These are phyloP conservation scores for Erodium moschatum DNA, from an alignment of 441 rosid species.

Conservation along the genomic window DNA sequence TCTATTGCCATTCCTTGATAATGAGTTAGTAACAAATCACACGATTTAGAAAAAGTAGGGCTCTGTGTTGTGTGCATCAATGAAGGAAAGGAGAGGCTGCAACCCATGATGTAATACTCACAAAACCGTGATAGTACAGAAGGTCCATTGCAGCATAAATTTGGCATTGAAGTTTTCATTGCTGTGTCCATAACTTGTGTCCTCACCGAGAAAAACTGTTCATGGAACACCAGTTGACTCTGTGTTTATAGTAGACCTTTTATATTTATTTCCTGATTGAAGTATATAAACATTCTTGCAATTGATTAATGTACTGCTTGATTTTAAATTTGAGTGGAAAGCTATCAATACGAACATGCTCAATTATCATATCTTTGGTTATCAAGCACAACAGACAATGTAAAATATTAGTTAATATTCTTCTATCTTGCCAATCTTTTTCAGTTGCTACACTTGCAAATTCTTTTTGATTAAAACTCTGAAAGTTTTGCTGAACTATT, in stretches of 20 bases:
- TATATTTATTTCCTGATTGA: background rate
- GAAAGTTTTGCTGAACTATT: background rate
- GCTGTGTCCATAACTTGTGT: no score
- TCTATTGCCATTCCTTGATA: conserved; percentile 1
- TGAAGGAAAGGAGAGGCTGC: no score
- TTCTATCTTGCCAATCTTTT: no score
- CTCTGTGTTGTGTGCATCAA: no score
- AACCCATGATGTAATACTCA: no score
- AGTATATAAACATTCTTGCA: background rate
- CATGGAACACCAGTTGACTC: no score
- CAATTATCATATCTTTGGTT: background rate
- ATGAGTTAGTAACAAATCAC: background rate
- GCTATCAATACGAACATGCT: background rate
- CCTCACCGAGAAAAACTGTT: no score
- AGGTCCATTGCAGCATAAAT: no score
- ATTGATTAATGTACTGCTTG: background rate
- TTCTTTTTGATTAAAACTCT: background rate
- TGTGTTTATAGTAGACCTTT: no score
- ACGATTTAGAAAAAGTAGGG: no score
- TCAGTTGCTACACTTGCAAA: background rate
- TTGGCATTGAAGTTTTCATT: no score
- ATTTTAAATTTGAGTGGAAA: background rate
- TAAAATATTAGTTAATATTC: background rate
- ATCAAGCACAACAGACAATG: background rate
- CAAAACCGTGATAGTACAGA: no score